Base-by-base conservation (phyloP, 2,329 filamentous ascomycete genomes). In the Xylaria sp. region DNA sequence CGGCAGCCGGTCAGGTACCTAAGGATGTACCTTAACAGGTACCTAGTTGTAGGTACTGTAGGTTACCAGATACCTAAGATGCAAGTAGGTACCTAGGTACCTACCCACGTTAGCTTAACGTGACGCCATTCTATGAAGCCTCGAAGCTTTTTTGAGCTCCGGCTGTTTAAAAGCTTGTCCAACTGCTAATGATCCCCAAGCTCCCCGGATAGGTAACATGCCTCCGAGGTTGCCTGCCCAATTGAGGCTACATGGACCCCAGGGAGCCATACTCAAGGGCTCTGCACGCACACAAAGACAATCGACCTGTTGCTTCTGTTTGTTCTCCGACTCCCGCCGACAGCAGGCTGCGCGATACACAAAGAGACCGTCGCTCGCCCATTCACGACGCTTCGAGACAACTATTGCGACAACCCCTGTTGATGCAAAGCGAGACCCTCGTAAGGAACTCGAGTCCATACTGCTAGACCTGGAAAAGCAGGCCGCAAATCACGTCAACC, bases 401-500 rank as follows among this genome's bases (percentile, higher is more conserved):
- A 75, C 72, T 21, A 37, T 49, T 49, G 61, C 63, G 63, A 35
- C 60, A 33, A 21, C 59, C 5, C 37, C 46, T 55, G 14, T 33
- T 19, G 25, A 47, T 35, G 25, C 52, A 15, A 40, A 50, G 3
- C 4, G 25, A 6, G 47, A 67, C 17, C 73, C 80, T 14, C 79
- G 84, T 42, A 70, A 78, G 58, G 83, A 89, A 67, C 83, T 92
- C 4, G 82, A 89, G 65, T 76, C 82, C 45, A 80, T 85, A 2
- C 79, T 94, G 0, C 74, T 82, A 1, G 82, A 85, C 21, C 80
- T 94, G 2, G 83, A 90, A 69, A 84, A 83, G 54, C 79, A 85
- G 51, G 86, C 87, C 1, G 82, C 85, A 23, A 84, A 82, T 61
- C 83, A 88, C 69, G 82, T 91, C 56, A 90, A 90, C 71, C 82